Conservation (phyloP, 805 yeast genomes). For the Pichia gijzeniarum region DNA sequence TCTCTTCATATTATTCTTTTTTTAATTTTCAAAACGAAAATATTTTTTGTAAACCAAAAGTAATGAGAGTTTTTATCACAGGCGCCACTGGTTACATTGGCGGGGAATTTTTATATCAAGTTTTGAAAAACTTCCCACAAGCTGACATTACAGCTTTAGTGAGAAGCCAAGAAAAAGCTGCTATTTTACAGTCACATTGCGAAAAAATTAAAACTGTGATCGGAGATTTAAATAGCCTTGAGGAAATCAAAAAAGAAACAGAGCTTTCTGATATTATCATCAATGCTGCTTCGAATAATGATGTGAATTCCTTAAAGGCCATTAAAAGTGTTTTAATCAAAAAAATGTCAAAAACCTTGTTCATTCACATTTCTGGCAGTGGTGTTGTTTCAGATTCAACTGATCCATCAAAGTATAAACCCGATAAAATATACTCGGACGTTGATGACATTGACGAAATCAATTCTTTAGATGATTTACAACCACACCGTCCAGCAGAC, state of each 20-base stretch:
- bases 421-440: slow-evolving; percentile 2
- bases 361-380: slow-evolving; percentile 1
- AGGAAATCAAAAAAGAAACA: not conserved
- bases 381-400: not conserved
- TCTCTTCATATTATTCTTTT: too few species aligned
- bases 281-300: slow-evolving; percentile 3
- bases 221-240: not conserved
- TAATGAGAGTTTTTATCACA: not conserved
- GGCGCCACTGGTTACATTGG: slow-evolving; percentile 4
- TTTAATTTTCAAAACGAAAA: too few species aligned
- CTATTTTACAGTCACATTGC: not conserved
- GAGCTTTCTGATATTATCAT: slow-evolving; percentile 1
- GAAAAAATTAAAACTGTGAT: not conserved
- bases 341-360: not conserved
- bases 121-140: not conserved
- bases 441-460: slow-evolving; percentile 4
- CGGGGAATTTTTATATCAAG: not conserved
- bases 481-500: slow-evolving; percentile 3
- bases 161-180: not conserved
- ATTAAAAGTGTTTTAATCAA: not conserved
- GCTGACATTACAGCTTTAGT: not conserved
- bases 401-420: not conserved
- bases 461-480: slow-evolving; percentile 3
- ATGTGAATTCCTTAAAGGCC: not conserved
- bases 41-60: not conserved